A percentile compares a stretch with the other conserved stretches of the same genome.
Conservation (phyloP, 495 filamentous ascomycete species). For the Penicillium turbatum region DNA sequence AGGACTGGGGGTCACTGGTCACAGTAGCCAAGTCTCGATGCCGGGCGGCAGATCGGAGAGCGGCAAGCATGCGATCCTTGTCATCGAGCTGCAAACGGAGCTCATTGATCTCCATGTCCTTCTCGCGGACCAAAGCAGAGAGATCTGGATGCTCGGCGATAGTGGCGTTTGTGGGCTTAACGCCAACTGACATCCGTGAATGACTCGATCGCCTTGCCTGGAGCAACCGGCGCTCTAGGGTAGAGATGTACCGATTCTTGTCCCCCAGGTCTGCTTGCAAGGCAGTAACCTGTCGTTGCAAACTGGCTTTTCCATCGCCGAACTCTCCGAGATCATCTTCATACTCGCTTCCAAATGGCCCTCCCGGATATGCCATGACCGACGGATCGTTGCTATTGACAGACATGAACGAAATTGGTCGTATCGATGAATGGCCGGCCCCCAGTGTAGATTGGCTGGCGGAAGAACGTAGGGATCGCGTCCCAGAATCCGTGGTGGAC, state of each 20-base stretch:
- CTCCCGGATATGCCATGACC: slow-evolving; percentile 32
- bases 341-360: slow-evolving; percentile 45
- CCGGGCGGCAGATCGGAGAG: slow-evolving; percentile 78
- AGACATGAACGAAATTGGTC: slow-evolving; percentile 65
- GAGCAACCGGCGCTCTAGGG: slow-evolving; percentile 83
- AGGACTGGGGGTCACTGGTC: slow-evolving; percentile 38
- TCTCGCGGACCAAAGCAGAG: slow-evolving; percentile 69
- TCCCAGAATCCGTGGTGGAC: slow-evolving; percentile 46
- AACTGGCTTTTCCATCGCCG: slow-evolving; percentile 79
- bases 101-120: slow-evolving; percentile 90
- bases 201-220: slow-evolving; percentile 91
- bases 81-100: slow-evolving; percentile 87
- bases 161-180: slow-evolving; percentile 53
- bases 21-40: slow-evolving; percentile 81
- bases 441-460: slow-evolving; percentile 63
- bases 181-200: slow-evolving; percentile 70
- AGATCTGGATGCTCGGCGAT: slow-evolving; percentile 63
- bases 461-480: slow-evolving; percentile 65
- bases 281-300: slow-evolving; percentile 76
- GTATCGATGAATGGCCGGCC: slow-evolving; percentile 50
- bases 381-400: slow-evolving; percentile 41
- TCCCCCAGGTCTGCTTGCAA: slow-evolving; percentile 90
- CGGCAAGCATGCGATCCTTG: slow-evolving; percentile 89
- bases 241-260: slow-evolving; percentile 94
- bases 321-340: slow-evolving; percentile 80